Evolutionary conservation across 1,284 basidiomycete species (phyloP).

Genomic region (Ceratobasidium theobromae): DNA sequence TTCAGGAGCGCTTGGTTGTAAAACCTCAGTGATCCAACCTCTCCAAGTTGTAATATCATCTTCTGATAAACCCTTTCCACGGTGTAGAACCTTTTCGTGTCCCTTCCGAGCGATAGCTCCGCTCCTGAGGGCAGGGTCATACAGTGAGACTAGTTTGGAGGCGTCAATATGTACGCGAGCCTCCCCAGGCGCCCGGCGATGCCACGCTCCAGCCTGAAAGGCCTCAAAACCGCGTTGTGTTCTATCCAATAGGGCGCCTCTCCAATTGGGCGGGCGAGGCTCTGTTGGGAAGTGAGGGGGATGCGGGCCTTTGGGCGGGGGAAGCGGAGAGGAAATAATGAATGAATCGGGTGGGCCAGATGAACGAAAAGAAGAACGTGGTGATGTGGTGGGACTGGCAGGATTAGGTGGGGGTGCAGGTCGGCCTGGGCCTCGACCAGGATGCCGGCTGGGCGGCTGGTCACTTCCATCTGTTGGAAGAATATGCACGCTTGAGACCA

Average conservation of each 20-base stretch:
- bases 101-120: slow-evolving; percentile 42
- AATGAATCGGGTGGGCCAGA: neutral
- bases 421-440: neutral
- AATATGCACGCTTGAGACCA: slow-evolving; percentile 42
- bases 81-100: slow-evolving; percentile 44
- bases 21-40: slow-evolving; percentile 36
- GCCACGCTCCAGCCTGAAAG: slow-evolving; percentile 47
- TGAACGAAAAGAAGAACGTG: neutral
- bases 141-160: slow-evolving; percentile 48
- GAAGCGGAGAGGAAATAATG: neutral
- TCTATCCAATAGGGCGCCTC: slow-evolving; percentile 16
- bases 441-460: neutral
- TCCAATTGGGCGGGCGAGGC: slow-evolving; percentile 33
- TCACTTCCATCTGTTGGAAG: slow-evolving; percentile 19
- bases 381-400: neutral
- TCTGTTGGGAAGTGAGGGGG: slow-evolving; percentile 1
- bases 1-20: slow-evolving; percentile 36
- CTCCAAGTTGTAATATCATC: slow-evolving; percentile 12
- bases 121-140: slow-evolving; percentile 47
- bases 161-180: slow-evolving; percentile 50
- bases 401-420: neutral
- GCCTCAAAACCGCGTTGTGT: slow-evolving; percentile 38
- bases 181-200: slow-evolving; percentile 40
- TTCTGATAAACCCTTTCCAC: slow-evolving; percentile 34
- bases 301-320: neutral